Evolutionary conservation across 2,329 filamentous ascomycete species (phyloP).

Genomic region (Fusarium cyanostomum): DNA sequence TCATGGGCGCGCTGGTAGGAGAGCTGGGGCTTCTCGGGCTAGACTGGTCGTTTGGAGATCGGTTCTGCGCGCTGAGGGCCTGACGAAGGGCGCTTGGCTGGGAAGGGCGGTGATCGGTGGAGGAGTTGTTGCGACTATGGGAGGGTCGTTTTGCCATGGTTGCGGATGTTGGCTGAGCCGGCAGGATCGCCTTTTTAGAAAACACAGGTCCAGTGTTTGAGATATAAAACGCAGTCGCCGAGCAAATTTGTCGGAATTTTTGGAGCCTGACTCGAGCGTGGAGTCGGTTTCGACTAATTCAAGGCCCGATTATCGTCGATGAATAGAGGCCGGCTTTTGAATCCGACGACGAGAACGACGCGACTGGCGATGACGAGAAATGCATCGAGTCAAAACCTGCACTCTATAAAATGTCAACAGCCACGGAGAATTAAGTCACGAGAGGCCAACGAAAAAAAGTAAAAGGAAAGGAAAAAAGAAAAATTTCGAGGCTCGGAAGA

Average conservation of each 20-base stretch:
- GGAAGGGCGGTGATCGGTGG: conserved; percentile 51
- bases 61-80: conserved; percentile 50
- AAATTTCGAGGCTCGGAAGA: conserved; percentile 25
- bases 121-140: conserved; percentile 44
- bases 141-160: conserved; percentile 43
- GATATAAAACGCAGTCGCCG: not conserved
- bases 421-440: conserved; percentile 8
- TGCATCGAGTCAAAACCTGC: conserved; percentile 17
- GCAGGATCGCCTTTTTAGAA: not conserved
- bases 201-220: not conserved
- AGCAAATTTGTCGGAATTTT: not conserved
- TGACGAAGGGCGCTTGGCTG: conserved; percentile 59
- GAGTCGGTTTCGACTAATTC: conserved; percentile 1
- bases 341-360: conserved; percentile 15
- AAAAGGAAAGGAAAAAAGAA: conserved; percentile 1
- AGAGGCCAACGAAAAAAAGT: not conserved
- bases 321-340: conserved; percentile 15
- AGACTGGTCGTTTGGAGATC: conserved; percentile 22
- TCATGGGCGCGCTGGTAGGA: conserved; percentile 25
- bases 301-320: conserved; percentile 1
- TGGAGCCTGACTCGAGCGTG: conserved; percentile 3
- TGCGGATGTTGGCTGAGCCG: conserved; percentile 4
- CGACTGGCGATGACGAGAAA: conserved; percentile 19
- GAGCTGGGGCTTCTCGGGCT: conserved; percentile 3
- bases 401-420: conserved; percentile 1